phyloP scores from a whole-genome alignment of 768 basidiomycete genomes.

The Panaeolus papilionaceus region DNA sequence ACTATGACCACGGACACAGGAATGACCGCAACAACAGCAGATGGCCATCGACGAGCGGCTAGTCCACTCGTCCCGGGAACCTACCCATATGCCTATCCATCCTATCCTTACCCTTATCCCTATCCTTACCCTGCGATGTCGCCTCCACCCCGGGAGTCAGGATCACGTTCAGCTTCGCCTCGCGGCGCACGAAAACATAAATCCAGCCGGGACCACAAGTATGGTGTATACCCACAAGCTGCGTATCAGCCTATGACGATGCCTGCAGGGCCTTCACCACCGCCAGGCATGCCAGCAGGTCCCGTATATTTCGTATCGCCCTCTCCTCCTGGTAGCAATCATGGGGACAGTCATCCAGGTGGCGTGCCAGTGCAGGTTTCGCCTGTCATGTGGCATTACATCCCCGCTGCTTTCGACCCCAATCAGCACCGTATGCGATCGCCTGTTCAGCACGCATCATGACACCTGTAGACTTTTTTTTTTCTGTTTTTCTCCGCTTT shows the following conservation, averaged over 20 bases:
- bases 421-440: constrained; percentile 1
- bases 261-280: constrained; percentile 23
- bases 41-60: constrained; percentile 21
- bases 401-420: constrained; percentile 13
- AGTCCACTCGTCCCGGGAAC: constrained; percentile 29
- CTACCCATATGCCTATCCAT: constrained; percentile 32
- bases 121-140: constrained; percentile 22
- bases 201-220: constrained; percentile 18
- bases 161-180: constrained; percentile 17
- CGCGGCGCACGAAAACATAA: constrained; percentile 20
- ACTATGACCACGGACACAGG: constrained; percentile 23
- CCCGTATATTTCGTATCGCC: constrained; percentile 29
- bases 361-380: constrained; percentile 16
- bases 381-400: constrained; percentile 22
- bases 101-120: constrained; percentile 30
- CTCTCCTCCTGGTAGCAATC: constrained; percentile 31
- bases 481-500: not conserved
- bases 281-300: constrained; percentile 1
- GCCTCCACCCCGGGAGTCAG: constrained; percentile 24
- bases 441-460: not conserved
- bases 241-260: constrained; percentile 33
- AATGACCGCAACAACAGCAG: constrained; percentile 15
- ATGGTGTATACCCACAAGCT: constrained; percentile 27
- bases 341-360: constrained; percentile 14
- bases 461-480: constrained; percentile 5